Evolutionary conservation across 2,329 filamentous ascomycete species (phyloP).

Genomic region (Colletotrichum chlorophyti): DNA sequence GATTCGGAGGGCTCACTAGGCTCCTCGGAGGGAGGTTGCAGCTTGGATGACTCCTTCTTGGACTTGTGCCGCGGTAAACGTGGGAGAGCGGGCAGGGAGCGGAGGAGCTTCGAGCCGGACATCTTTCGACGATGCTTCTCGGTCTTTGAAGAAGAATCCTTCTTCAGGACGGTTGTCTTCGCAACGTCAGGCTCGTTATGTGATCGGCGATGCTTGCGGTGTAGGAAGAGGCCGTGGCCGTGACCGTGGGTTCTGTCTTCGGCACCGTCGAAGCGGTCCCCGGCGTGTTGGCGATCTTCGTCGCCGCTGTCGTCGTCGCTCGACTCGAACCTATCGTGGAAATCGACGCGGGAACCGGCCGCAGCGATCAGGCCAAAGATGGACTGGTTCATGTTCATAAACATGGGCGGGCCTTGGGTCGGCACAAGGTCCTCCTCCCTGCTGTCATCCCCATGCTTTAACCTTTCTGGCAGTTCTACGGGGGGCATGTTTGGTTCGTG

Average conservation of each 20-base stretch:
- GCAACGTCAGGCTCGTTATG: slow-evolving; percentile 36
- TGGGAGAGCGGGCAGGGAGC: slow-evolving; percentile 68
- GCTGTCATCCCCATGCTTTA: slow-evolving; percentile 58
- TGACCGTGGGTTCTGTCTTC: not conserved
- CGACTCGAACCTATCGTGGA: slow-evolving; percentile 82
- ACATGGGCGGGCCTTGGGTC: slow-evolving; percentile 55
- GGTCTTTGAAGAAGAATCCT: slow-evolving; percentile 40
- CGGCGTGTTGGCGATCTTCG: slow-evolving; percentile 29
- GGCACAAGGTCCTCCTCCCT: slow-evolving; percentile 53
- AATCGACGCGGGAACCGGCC: slow-evolving; percentile 82
- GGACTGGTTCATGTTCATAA: slow-evolving; percentile 88
- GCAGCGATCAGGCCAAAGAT: slow-evolving; percentile 93
- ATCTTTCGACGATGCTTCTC: slow-evolving; percentile 62
- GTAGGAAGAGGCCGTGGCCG: slow-evolving; percentile 12
- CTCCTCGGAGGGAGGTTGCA: slow-evolving; percentile 44
- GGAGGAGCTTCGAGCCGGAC: slow-evolving; percentile 63
- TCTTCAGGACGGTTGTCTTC: slow-evolving; percentile 40
- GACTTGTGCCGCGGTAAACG: slow-evolving; percentile 49
- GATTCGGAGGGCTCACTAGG: slow-evolving; percentile 36
- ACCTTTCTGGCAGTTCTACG: slow-evolving; percentile 59
- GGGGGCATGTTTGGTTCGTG: slow-evolving; percentile 45
- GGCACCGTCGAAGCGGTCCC: not conserved
- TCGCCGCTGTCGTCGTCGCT: slow-evolving; percentile 82
- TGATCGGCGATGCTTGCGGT: slow-evolving; percentile 47
- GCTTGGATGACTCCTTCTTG: slow-evolving; percentile 51